phyloP scores from a whole-genome alignment of 306 rosid genomes.

The Medicago ruthenica region DNA sequence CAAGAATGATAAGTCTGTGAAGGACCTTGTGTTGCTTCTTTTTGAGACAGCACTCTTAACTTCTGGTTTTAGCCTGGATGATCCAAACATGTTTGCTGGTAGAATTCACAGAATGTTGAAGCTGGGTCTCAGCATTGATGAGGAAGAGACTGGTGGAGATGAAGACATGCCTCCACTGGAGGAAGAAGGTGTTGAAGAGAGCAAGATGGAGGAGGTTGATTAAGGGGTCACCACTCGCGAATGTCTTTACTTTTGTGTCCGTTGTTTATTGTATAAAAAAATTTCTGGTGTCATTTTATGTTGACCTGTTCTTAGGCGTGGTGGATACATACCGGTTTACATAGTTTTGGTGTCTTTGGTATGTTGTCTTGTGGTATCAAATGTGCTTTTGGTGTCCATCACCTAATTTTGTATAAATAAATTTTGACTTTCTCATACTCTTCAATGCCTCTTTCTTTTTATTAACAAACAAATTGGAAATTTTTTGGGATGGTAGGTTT shows the following conservation, averaged over 20 bases:
- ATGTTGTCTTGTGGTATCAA: neutral
- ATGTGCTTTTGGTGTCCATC: neutral
- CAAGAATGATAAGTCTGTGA: neutral
- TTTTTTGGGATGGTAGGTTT: too few relatives aligned
- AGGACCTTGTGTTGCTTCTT: neutral
- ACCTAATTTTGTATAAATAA: neutral
- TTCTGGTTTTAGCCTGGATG: slow-evolving; percentile 3
- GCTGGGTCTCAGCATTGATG: slow-evolving; percentile 2
- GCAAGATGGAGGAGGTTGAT: slow-evolving; percentile 7
- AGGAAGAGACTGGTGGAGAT: neutral
- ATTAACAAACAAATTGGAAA: too few relatives aligned
- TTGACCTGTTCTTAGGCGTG: too few relatives aligned
- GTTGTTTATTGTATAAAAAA: neutral
- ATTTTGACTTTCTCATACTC: too few relatives aligned
- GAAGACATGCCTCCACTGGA: neutral
- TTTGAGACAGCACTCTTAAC: neutral
- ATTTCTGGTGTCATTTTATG: neutral
- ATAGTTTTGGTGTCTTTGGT: too few relatives aligned
- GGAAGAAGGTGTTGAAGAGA: neutral
- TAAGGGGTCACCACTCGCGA: neutral
- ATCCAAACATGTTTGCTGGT: neutral
- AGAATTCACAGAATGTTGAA: slow-evolving; percentile 5
- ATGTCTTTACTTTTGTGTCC: neutral
- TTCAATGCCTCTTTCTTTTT: too few relatives aligned
- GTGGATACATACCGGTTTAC: too few relatives aligned